A percentile compares a stretch with the other conserved stretches of the same genome.
These are phyloP conservation scores for Fusarium sp. DNA, from an alignment of 2,329 filamentous ascomycete genomes.

Conservation along the genomic window DNA sequence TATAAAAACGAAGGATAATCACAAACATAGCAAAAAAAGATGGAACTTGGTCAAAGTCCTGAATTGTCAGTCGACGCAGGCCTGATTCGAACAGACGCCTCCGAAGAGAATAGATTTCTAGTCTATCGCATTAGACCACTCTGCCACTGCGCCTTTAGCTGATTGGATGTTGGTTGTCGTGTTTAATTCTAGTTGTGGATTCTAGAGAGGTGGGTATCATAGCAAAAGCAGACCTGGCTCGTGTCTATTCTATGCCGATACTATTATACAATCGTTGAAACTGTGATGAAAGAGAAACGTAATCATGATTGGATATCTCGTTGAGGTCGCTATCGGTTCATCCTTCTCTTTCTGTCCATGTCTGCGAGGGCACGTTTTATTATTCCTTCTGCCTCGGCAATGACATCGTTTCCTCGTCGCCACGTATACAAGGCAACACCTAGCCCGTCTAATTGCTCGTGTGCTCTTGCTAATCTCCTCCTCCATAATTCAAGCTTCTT, in stretches of 20 bases:
- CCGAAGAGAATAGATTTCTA: slow-evolving; percentile 41
- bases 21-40: background rate
- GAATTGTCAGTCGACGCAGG: slow-evolving; percentile 26
- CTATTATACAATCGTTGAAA: slow-evolving; percentile 8
- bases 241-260: background rate
- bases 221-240: background rate
- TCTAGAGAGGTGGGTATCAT: slow-evolving; percentile 2
- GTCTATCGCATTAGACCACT: slow-evolving; percentile 42
- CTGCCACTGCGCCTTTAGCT: slow-evolving; percentile 38
- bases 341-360: slow-evolving; percentile 49
- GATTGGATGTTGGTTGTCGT: slow-evolving; percentile 4
- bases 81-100: slow-evolving; percentile 42
- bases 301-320: slow-evolving; percentile 10
- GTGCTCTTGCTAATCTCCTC: slow-evolving; percentile 73
- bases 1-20: background rate
- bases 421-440: slow-evolving; percentile 79
- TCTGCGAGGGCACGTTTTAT: slow-evolving; percentile 66
- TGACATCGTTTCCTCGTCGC: slow-evolving; percentile 77
- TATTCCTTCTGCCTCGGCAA: slow-evolving; percentile 72
- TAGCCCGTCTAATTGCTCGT: slow-evolving; percentile 68
- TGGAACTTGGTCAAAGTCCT: too few species aligned
- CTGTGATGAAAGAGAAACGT: background rate
- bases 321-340: slow-evolving; percentile 6
- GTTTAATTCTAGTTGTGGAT: background rate
- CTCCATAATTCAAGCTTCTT: slow-evolving; percentile 81